These are phyloP conservation scores for Colletotrichum destructivum DNA, from an alignment of 2,329 filamentous ascomycete genomes.

Conservation along the genomic window DNA sequence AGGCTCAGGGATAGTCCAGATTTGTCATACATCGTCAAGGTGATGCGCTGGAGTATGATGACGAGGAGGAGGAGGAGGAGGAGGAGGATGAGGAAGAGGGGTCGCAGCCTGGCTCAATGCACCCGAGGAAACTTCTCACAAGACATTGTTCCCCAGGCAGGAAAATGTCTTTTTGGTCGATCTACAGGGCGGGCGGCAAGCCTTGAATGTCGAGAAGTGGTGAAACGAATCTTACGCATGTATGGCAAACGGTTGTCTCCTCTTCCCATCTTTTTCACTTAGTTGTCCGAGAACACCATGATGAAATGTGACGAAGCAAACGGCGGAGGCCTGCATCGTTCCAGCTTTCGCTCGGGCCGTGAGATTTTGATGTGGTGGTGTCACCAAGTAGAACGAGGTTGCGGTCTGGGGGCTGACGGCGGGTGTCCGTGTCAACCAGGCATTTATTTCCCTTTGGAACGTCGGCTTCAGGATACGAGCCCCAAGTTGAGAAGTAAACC, in stretches of 20 bases:
- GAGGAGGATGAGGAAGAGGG: no score
- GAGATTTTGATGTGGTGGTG: neutral
- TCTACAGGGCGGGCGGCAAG: no score
- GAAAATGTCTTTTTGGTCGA: no score
- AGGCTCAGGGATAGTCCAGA: no score
- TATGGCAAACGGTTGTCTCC: neutral
- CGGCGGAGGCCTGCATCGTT: neutral
- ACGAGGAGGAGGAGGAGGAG: no score
- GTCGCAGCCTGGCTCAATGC: no score
- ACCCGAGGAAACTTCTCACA: no score
- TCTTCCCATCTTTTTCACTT: neutral
- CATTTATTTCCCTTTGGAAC: neutral
- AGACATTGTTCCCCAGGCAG: no score
- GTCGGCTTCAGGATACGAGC: neutral
- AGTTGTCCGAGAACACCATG: neutral
- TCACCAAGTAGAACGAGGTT: neutral
- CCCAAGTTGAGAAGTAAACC: no score
- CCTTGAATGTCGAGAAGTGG: neutral
- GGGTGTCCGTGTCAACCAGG: conserved; percentile 7
- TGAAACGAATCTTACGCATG: neutral
- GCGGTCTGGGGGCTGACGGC: neutral
- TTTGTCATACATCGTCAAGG: no score
- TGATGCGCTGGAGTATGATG: no score
- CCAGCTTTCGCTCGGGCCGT: neutral
- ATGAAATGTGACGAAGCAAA: neutral